These are phyloP conservation scores for Cutaneotrichosporon sp. DNA, from an alignment of 1,284 basidiomycete species.

Conservation along the genomic window DNA sequence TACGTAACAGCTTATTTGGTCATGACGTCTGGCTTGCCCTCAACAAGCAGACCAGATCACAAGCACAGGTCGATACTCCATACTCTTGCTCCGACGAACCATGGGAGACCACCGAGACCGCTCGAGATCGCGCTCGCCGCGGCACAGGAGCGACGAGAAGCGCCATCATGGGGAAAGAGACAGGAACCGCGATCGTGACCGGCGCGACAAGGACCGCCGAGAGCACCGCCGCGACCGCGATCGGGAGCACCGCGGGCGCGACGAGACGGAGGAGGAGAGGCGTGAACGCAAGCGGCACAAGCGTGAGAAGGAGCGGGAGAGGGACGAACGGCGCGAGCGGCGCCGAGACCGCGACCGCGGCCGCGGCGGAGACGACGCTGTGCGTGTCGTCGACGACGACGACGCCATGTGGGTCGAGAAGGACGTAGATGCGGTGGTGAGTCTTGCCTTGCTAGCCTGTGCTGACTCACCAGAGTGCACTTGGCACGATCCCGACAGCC, in stretches of 20 bases:
- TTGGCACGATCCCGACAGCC: constrained; percentile 61
- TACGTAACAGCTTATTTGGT: neutral
- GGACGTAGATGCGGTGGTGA: constrained; percentile 71
- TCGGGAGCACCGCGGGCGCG: neutral
- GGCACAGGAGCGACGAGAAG: neutral
- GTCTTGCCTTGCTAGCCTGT: constrained; percentile 24
- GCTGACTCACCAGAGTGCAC: constrained; percentile 12
- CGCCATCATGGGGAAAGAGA: neutral
- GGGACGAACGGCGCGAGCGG: constrained; percentile 4
- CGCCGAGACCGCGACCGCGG: constrained; percentile 27
- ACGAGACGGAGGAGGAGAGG: constrained; percentile 22
- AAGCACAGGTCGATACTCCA: too few relatives aligned
- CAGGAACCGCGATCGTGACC: neutral
- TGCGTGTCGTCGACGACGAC: constrained; percentile 62
- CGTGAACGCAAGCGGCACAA: constrained; percentile 22
- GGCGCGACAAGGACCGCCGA: neutral
- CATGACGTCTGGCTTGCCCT: constrained; percentile 2
- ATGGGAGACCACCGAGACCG: constrained; percentile 3
- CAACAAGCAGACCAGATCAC: too few relatives aligned
- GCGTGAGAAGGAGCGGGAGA: constrained; percentile 16
- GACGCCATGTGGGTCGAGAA: constrained; percentile 81
- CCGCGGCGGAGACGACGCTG: constrained; percentile 44
- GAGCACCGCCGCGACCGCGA: neutral
- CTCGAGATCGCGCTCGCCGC: constrained; percentile 3
- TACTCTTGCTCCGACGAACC: neutral